Evolutionary conservation across 2,329 filamentous ascomycete genomes (phyloP).

Genomic region (Penicillium sp.): DNA sequence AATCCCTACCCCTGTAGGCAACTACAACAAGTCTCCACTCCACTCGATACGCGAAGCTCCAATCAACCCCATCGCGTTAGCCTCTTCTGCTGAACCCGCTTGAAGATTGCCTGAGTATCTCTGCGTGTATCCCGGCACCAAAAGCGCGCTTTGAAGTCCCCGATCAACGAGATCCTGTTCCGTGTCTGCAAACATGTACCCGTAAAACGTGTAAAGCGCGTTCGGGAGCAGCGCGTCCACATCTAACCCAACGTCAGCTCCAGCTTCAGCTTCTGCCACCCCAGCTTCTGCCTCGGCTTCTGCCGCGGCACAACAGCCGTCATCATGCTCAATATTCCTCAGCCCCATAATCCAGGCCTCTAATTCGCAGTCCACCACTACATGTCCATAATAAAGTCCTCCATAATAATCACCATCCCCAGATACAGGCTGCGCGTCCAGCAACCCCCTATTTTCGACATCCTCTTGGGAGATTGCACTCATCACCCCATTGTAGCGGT

Average conservation of each 20-base stretch:
- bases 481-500: conserved; percentile 4
- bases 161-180: conserved; percentile 1
- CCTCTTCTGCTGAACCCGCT: background rate
- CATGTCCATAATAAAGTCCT: background rate
- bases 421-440: background rate
- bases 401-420: conserved; percentile 4
- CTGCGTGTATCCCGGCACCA: conserved; percentile 1
- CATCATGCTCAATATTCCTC: conserved; percentile 1
- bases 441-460: background rate
- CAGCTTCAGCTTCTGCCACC: background rate
- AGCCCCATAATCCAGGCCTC: conserved; percentile 2
- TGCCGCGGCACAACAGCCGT: background rate
- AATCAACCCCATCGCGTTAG: conserved; percentile 1
- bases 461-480: background rate
- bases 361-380: background rate
- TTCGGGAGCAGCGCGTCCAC: background rate
- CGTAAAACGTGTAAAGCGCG: background rate
- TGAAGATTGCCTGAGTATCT: conserved; percentile 4
- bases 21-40: background rate
- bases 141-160: background rate
- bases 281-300: background rate
- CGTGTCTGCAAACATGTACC: conserved; percentile 1
- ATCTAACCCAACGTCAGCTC: background rate
- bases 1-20: background rate
- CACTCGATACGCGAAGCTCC: background rate